Percentiles rank a stretch among this genome's conserved stretches.
phyloP scores from a whole-genome alignment of 2,329 filamentous ascomycete genomes.

The Septoria linicola region DNA sequence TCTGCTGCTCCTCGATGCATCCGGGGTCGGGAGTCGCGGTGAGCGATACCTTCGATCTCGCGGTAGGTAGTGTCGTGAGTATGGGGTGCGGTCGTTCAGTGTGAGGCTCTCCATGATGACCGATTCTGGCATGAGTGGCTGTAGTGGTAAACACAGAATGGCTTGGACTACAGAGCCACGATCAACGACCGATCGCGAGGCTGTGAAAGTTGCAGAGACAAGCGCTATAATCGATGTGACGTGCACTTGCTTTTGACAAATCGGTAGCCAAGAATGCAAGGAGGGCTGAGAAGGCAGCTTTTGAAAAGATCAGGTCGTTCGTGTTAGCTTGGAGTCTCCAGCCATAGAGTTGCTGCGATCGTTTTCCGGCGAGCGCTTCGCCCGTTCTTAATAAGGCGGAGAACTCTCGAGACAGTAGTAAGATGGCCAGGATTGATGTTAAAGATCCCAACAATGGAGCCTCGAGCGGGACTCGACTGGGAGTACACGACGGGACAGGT shows the following conservation, averaged over 20 bases:
- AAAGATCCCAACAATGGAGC: conserved; percentile 21
- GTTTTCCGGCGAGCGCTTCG: conserved; percentile 18
- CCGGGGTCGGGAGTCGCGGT: conserved; percentile 35
- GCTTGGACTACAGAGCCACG: neutral
- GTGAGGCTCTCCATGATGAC: conserved; percentile 26
- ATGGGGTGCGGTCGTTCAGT: conserved; percentile 22
- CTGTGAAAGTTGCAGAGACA: conserved; percentile 6
- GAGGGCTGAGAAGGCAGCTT: conserved; percentile 17
- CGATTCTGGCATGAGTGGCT: conserved; percentile 3
- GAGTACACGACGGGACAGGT: conserved; percentile 24
- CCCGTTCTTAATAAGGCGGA: conserved; percentile 17
- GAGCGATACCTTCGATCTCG: conserved; percentile 30
- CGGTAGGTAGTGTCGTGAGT: conserved; percentile 18
- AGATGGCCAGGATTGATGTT: conserved; percentile 19
- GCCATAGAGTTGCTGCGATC: conserved; percentile 24
- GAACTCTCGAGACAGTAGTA: conserved; percentile 12
- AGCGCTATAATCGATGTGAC: conserved; percentile 11
- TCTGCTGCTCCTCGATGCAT: conserved; percentile 33
- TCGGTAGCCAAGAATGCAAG: conserved; percentile 19
- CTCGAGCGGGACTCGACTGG: conserved; percentile 25
- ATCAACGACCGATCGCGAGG: neutral
- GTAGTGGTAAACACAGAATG: neutral
- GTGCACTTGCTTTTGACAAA: conserved; percentile 13
- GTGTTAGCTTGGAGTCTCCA: conserved; percentile 20
- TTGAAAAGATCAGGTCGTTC: conserved; percentile 17